Base-by-base conservation (phyloP, 192 early-diverging fungal genomes). In the Paraglomus occultum region DNA sequence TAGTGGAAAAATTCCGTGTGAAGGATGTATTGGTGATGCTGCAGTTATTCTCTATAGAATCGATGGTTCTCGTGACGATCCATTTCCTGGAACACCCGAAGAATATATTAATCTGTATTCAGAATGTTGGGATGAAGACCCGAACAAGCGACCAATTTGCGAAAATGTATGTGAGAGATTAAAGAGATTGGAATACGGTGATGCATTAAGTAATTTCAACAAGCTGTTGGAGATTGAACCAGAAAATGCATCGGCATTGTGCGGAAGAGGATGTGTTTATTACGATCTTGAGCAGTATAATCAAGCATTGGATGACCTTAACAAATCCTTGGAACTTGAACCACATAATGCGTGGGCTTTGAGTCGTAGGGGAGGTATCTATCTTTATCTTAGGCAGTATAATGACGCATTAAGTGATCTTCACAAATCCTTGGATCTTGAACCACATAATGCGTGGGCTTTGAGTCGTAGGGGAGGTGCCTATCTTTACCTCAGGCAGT, bases 61-160 rank as follows among this genome's bases (percentile, higher is more conserved):
- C 31, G 31, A 2, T 31, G 31, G 31, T 3, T 31, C 3, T 31
- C 31, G 31, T 31, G 31, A 31, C 3, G 31, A 31, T 3, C 31
- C 31, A 31, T 31, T 31, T 31, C 31, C 31, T 14, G 79, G 76
- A 2, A 80, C 79, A 22, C 61, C 61, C 5, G 9, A 44, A 63
- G 7, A 63, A 8, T 63, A 45, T 22, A 8, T 8, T 46, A 63
- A 47, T 18, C 38, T 63, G 20, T 11, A 47, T 10, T 18, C 22
- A 9, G 17, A 63, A 17, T 63, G 61, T 23, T 63, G 61, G 61
- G 61, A 63, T 63, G 61, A 42, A 47, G 43, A 63, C 31, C 60
- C 60, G 9, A 15, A 10, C 4, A 62, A 62, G 18, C n/a, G 60
- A 0, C 60, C 60, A n/a, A n/a, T n/a, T n/a, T n/a, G n/a, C n/a